A percentile compares a stretch with the other conserved stretches of the same genome.
Evolutionary conservation across 2,329 filamentous ascomycete genomes (phyloP).

Genomic region (Fusarium newnesense): DNA sequence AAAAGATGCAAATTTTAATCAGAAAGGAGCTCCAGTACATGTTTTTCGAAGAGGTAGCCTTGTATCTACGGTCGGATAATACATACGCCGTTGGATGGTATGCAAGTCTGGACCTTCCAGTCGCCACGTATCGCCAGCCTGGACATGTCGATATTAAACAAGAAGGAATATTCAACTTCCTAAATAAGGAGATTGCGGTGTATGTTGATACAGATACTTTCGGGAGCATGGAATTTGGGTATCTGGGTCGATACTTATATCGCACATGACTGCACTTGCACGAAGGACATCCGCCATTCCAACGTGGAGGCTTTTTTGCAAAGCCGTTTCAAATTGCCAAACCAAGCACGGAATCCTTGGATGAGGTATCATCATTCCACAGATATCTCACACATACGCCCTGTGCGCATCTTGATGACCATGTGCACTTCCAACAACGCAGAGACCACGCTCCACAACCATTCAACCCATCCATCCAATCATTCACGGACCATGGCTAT

Average conservation of each 20-base stretch:
- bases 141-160: background rate
- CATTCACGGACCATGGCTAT: background rate
- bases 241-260: background rate
- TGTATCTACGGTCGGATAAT: background rate
- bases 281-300: slow-evolving; percentile 5
- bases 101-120: background rate
- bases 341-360: accelerated
- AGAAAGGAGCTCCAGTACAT: background rate
- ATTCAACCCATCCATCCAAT: background rate
- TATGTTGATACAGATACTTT: background rate
- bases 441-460: background rate
- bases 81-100: background rate
- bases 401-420: background rate
- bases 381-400: background rate
- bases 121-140: background rate
- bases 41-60: background rate
- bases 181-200: background rate
- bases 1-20: background rate
- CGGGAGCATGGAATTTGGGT: background rate
- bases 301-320: background rate
- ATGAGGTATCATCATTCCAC: background rate
- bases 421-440: background rate
- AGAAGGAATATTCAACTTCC: background rate
- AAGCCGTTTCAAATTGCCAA: background rate
- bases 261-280: background rate